Base-by-base conservation (phyloP, 352 stramenopile genomes). In the Plasmopara halstedii region DNA sequence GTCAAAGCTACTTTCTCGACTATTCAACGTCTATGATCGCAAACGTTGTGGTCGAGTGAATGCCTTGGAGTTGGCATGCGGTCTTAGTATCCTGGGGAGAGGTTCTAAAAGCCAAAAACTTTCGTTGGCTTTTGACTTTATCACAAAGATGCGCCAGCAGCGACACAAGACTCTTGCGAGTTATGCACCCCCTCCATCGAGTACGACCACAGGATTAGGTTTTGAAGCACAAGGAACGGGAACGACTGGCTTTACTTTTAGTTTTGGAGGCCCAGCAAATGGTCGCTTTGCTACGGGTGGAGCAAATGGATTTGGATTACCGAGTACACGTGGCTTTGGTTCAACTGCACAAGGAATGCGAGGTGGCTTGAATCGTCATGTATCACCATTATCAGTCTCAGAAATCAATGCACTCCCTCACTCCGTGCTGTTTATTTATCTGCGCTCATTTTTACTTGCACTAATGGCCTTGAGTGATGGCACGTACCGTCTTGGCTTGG, bases 41-140 rank as follows among this genome's bases (percentile, higher is more conserved):
- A 92, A 89, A 34, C 73, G 81, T 15, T 76, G 68, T 32, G 81
- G 81, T 23, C 78, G 79, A 29, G 83, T 92, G 26, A 90, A 92
- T 43, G 83, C 76, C 0, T 50, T 94, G 3, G 83, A 94, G 41
- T 62, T 94, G n/a, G 83, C 77, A 10, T 94, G 83, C 38, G 83
- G 83, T 2, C 57, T 94, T 46, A 92, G 77, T 44, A 92, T 94
- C 39, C 39, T 94, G 13, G 83, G 83, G 7, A 80, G 81, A 54
- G 83, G 83, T 6, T 86, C 78, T 2, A 94, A 94, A 44, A 89
- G 75, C 35, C 83, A 92, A 42, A 94, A 94, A 52, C 61, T 94
- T 7, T 80, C 77, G 7, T 67, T 86, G 34, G 80, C 81, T 4
- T 94, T 94, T 35, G 83, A 94, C 8, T 88, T 94, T 31, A 86